Evolutionary conservation across 257 asterid species (phyloP).

Genomic region (Linaria vulgaris): DNA sequence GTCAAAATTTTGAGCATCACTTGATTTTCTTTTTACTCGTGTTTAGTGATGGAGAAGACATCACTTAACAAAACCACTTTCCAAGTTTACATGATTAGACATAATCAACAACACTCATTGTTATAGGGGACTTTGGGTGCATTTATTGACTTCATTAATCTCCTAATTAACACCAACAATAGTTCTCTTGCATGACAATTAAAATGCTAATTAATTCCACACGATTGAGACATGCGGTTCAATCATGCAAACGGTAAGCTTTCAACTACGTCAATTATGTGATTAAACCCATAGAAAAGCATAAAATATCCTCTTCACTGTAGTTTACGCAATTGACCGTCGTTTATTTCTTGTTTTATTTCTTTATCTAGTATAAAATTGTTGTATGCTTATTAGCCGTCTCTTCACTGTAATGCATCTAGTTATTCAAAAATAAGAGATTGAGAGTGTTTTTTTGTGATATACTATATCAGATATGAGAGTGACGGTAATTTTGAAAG

Average conservation of each 20-base stretch:
- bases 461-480: not conserved
- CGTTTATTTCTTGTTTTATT: conserved; percentile 3
- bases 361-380: not conserved
- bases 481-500: no score
- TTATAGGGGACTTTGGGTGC: conserved; percentile 24
- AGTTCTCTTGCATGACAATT: conserved; percentile 2
- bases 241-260: conserved; percentile 24
- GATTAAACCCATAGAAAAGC: conserved; percentile 1
- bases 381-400: conserved; percentile 16
- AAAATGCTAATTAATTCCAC: conserved; percentile 18
- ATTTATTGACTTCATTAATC: conserved; percentile 12
- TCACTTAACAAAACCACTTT: not conserved
- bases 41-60: conserved; percentile 8
- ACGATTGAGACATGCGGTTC: conserved; percentile 21
- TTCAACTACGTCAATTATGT: not conserved
- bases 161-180: not conserved
- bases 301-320: not conserved
- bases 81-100: conserved; percentile 20
- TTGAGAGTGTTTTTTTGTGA: not conserved
- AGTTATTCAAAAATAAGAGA: not conserved
- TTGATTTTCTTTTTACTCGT: not conserved
- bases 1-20: not conserved
- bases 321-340: conserved; percentile 11
- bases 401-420: conserved; percentile 1
- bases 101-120: not conserved